Evolutionary conservation across 495 filamentous ascomycete species (phyloP).

Genomic region (Neurospora tetraspora): DNA sequence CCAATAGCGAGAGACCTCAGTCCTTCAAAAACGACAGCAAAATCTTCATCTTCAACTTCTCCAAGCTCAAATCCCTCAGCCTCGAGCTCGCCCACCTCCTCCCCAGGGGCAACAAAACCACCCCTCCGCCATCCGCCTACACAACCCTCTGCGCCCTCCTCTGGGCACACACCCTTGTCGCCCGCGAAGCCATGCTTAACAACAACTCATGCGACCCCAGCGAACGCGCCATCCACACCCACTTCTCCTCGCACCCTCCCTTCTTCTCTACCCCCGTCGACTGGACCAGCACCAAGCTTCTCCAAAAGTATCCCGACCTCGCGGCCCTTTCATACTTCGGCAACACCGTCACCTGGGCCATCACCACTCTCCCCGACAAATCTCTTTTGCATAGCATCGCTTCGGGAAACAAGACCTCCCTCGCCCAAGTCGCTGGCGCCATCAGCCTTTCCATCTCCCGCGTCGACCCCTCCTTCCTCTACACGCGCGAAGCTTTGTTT

Average conservation of each 20-base stretch:
- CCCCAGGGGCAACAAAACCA: background rate
- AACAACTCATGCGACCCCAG: background rate
- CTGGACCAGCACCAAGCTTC: background rate
- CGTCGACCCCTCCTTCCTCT: background rate
- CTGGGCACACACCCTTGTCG: background rate
- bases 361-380: background rate
- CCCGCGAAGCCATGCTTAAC: background rate
- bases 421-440: background rate
- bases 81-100: background rate
- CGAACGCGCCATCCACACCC: background rate
- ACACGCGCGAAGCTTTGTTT: background rate
- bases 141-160: background rate
- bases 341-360: background rate
- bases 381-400: background rate
- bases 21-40: slow-evolving; percentile 19
- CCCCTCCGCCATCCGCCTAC: background rate
- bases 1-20: slow-evolving; percentile 5
- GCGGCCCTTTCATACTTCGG: too few species aligned
- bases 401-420: background rate
- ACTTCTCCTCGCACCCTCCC: background rate
- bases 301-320: background rate
- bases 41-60: slow-evolving; percentile 23
- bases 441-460: background rate
- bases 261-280: background rate
- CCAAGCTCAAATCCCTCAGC: background rate